Percentiles rank a stretch among this genome's conserved stretches.
These are phyloP conservation scores for Triticum aestivum DNA, from an alignment of 176 grass and related monocot species.

Conservation along the genomic window DNA sequence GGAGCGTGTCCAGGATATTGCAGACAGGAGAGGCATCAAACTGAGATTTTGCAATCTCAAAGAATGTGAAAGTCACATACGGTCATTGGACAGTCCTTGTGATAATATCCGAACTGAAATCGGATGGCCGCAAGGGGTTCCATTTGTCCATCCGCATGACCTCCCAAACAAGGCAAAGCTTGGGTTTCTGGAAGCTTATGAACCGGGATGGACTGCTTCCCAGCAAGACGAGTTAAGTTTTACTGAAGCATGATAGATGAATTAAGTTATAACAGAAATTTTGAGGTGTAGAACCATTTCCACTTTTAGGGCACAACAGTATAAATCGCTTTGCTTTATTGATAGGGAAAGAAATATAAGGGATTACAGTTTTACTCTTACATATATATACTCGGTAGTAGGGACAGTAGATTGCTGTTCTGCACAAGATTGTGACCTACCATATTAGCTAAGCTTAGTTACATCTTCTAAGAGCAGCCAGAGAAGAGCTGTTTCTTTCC, in stretches of 20 bases:
- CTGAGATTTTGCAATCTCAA: conserved; percentile 83
- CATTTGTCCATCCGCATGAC: conserved; percentile 98
- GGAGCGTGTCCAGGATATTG: conserved; percentile 87
- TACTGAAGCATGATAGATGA: conserved; percentile 28
- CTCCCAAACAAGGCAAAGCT: conserved; percentile 95
- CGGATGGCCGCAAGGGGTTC: conserved; percentile 85
- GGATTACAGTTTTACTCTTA: neutral
- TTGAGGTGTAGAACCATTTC: neutral
- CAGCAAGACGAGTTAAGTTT: conserved; percentile 88
- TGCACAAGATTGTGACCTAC: neutral
- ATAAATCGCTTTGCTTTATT: neutral
- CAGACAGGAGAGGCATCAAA: conserved; percentile 84
- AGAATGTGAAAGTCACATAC: conserved; percentile 74
- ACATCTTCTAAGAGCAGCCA: neutral
- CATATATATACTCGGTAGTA: neutral
- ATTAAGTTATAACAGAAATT: neutral
- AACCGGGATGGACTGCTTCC: conserved; percentile 83
- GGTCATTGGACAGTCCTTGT: conserved; percentile 50
- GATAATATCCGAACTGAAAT: conserved; percentile 58
- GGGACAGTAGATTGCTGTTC: neutral
- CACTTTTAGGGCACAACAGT: neutral
- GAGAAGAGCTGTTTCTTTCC: neutral
- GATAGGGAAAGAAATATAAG: neutral
- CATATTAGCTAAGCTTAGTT: conserved; percentile 1
- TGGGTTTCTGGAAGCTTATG: conserved; percentile 87